Base-by-base conservation (phyloP, 805 yeast genomes). In the Candida endomychidarum region DNA sequence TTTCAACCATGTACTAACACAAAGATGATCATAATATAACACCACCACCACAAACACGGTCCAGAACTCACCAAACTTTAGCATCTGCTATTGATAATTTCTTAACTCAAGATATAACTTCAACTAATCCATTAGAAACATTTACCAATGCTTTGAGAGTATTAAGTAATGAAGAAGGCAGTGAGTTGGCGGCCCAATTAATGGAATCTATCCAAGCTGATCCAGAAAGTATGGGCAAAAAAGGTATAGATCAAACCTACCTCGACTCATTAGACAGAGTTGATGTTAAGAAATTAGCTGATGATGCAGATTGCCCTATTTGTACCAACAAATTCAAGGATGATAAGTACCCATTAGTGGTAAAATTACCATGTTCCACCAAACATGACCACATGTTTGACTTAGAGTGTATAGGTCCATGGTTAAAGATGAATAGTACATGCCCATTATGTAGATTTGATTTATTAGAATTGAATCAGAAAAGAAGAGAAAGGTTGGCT, bases 391-490 rank as follows among this genome's bases (percentile, higher is more conserved):
- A 90, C 59, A 73, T 73, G 29, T 90, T 86, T 60, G 98, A 90
- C 57, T 67, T 89, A 48, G 97, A 91, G 50, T 90, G 97, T 58
- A 80, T 91, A 26, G 83, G 84, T 0, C 93, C 95, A 0, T 90
- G 98, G 98, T 68, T 91, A 38, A 77, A 78, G 47, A 67, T 80
- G 37, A 79, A 83, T 50, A 66, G 75, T 1, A 83, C 87, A 0
- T 90, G 98, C 55, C 98, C 98, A 0, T 60, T 91, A 52, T 91
- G 97, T 56, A 71, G 98, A 48, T 78, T 75, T 45, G 82, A 88
- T 53, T 77, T 90, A 18, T 57, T 76, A 15, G 75, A 70, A 23
- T 58, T 57, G 4, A 56, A 53, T 17, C 48, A 50, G 33, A 53
- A 55, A 29, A 44, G 70, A 14, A 53, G 50, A 41, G 56, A 60